Base-by-base conservation (phyloP, 1,284 basidiomycete genomes). In the Irpex sp. region DNA sequence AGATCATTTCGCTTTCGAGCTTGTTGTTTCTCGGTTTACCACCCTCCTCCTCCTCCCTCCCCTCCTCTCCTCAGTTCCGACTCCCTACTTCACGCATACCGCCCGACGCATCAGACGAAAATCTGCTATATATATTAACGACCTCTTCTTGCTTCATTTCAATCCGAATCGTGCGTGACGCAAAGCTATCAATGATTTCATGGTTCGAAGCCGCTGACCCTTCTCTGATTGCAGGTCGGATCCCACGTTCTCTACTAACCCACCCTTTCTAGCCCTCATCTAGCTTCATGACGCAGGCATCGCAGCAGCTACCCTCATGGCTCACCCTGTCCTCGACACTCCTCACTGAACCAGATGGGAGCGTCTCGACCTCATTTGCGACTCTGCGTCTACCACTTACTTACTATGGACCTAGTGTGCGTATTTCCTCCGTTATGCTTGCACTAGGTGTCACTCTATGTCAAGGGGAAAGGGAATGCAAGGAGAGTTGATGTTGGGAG, bases 401-500 rank as follows among this genome's bases (percentile, higher is more conserved):
- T 1, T 90, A 90, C 72, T 88, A 82, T 66, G 88, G 88, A 48
- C 87, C 88, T 60, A 83, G 84, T 71, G 87, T 90, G 71, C 80
- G 88, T 82, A 35, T 35, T 35, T 18, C 35, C 10, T 9, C 33
- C 49, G 18, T 51, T n/a, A 19, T 28, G 19, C 39, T n/a, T 51
- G 49, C 49, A 33, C 28, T 33, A 33, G 28, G 28, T 6, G 28
- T 33, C 6, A 33, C 28, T 33, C 5, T 33, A 33, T 33, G 28
- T 33, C 28, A 33, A 33, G 28, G 28, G 2, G 28, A 1, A 33
- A 33, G 6, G 28, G 6, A 33, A 33, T 33, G 28, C 7, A 33
- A 33, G 28, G 28, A 33, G 28, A 33, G 6, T 33, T 51, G 10
- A 51, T 3, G 49, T 19, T 28, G 49, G 49, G 6, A 45, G 39